Base-by-base conservation (phyloP, 768 basidiomycete species). In the Postia placenta region DNA sequence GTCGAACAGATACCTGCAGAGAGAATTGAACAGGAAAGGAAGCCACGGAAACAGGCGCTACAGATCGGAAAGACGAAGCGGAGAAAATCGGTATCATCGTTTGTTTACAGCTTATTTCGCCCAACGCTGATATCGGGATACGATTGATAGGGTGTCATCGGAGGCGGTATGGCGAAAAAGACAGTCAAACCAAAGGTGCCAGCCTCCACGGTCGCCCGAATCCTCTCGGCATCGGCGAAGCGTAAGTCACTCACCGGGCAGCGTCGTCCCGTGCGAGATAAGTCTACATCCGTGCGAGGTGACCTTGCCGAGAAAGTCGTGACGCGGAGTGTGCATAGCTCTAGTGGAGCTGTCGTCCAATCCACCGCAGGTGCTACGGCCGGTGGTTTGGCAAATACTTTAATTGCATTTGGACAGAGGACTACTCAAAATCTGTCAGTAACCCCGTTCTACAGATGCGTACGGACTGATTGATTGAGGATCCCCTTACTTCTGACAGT, bases 91-190 rank as follows among this genome's bases (percentile, higher is more conserved):
- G 38, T 39, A 39, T 6, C 9, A 9, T 39, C 38, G 17, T 33
- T 33, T 33, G 7, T n/a, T n/a, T n/a, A n/a, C n/a, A n/a, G n/a
- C n/a, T n/a, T n/a, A n/a, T n/a, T n/a, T n/a, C n/a, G n/a, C n/a
- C n/a, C n/a, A n/a, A n/a, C n/a, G 33, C 33, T 9, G n/a, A 9
- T 35, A 35, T n/a, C 33, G 9, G 11, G n/a, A 9, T 35, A 35
- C 33, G 33, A n/a, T 22, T 9, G 15, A 17, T 23, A 65, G 66
- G 51, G 51, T 7, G 52, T 52, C 20, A 50, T 44, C 23, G 46
- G 46, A 40, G 53, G 55, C 23, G 60, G 51, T 1, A 59, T 59
- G 40, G n/a, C n/a, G n/a, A 46, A 47, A 48, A 66, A 60, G 44
- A 51, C 33, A 37, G 23, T 49, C 12, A 45, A 49, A 48, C 30